Evolutionary conservation across 306 rosid genomes (phyloP).

Genomic region (Senna siamea): DNA sequence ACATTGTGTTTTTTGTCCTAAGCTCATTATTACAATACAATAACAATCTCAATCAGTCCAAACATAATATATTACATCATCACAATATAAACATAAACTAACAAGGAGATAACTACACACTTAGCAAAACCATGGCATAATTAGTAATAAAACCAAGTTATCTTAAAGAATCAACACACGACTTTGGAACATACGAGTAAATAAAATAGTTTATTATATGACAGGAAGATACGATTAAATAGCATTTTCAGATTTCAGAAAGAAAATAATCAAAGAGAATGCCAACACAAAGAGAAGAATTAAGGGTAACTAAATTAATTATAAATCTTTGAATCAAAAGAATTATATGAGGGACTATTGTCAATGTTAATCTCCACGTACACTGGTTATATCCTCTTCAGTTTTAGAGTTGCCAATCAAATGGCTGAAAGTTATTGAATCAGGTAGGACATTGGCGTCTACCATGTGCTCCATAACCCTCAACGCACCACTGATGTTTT

Average conservation of each 20-base stretch:
- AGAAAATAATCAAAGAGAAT: constrained; percentile 25
- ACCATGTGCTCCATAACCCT: constrained; percentile 68
- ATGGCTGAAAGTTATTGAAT: constrained; percentile 70
- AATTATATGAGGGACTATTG: constrained; percentile 18
- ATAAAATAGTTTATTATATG: not conserved
- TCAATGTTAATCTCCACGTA: constrained; percentile 39
- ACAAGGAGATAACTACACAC: not conserved
- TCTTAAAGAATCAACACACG: not conserved
- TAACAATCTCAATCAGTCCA: not conserved
- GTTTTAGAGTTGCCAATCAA: constrained; percentile 63
- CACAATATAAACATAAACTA: not conserved
- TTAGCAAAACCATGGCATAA: not conserved
- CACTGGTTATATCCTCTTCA: constrained; percentile 71
- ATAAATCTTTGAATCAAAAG: constrained; percentile 20
- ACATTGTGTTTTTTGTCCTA: not conserved
- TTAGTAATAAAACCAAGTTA: not conserved
- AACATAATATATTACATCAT: not conserved
- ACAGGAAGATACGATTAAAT: not conserved
- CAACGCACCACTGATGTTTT: constrained; percentile 55
- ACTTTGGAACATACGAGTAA: not conserved
- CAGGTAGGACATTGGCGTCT: constrained; percentile 64
- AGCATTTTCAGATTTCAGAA: not conserved
- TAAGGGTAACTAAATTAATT: not conserved
- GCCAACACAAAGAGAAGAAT: not conserved
- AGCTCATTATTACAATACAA: not conserved